These are phyloP conservation scores for Isoetes taiwanensis DNA, from an alignment of 75 land plant species.

Conservation along the genomic window DNA sequence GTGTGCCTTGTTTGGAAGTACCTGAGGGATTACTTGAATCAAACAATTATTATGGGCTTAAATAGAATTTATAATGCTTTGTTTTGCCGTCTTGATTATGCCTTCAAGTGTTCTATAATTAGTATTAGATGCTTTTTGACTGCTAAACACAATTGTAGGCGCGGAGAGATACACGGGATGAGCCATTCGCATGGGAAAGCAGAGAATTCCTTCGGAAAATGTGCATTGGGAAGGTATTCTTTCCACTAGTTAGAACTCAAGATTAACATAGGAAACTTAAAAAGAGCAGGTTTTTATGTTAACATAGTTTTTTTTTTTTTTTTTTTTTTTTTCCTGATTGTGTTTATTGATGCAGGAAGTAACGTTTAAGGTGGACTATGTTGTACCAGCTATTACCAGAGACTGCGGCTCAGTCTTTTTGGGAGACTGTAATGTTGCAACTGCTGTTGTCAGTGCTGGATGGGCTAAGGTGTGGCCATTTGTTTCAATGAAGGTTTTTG, in stretches of 20 bases:
- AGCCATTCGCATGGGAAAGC: constrained; percentile 98
- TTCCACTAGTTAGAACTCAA: neutral
- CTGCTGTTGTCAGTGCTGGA: constrained; percentile 56
- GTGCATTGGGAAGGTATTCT: constrained; percentile 99
- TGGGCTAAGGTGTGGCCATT: constrained; percentile 82
- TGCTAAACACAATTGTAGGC: constrained; percentile 52
- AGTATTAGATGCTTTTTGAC: neutral
- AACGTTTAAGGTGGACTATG: constrained; percentile 68
- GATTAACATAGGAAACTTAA: neutral
- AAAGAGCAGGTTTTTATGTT: neutral
- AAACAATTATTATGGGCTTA: no score
- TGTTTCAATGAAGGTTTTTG: neutral
- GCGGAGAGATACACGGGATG: constrained; percentile 77
- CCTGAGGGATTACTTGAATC: no score
- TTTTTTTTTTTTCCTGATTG: constrained; percentile 1
- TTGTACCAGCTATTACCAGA: constrained; percentile 56
- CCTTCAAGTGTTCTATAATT: no score
- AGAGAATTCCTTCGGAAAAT: constrained; percentile 76
- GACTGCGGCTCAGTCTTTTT: constrained; percentile 85
- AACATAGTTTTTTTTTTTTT: neutral
- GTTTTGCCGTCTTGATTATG: no score
- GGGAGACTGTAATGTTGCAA: constrained; percentile 57
- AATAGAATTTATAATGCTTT: no score
- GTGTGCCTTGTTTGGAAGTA: no score
- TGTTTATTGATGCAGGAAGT: constrained; percentile 46